These are phyloP conservation scores for Suillus hirtellus DNA, from an alignment of 768 basidiomycete genomes.

Conservation along the genomic window DNA sequence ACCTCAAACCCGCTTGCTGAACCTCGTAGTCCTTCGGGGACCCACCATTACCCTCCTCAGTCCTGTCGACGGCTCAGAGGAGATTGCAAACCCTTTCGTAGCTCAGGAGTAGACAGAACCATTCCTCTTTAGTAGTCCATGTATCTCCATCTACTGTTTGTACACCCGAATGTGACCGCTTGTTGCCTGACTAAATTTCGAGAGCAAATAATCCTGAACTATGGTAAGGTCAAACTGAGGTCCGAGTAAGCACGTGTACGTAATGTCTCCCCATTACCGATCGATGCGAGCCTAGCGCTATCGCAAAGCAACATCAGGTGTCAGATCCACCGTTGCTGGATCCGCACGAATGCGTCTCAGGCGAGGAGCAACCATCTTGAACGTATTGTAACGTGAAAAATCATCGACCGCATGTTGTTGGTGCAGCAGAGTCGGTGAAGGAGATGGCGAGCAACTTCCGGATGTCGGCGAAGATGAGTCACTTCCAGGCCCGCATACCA, in stretches of 20 bases:
- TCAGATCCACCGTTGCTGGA: constrained; percentile 20
- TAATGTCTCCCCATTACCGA: not conserved
- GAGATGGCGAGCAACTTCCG: constrained; percentile 55
- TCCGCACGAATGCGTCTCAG: constrained; percentile 17
- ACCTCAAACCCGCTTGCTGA: constrained; percentile 64
- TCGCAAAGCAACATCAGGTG: constrained; percentile 9
- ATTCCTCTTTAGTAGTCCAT: not conserved
- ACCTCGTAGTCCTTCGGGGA: constrained; percentile 88
- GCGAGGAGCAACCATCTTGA: constrained; percentile 21
- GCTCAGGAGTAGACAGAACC: constrained; percentile 53
- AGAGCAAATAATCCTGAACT: constrained; percentile 16
- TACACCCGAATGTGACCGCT: not conserved
- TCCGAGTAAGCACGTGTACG: constrained; percentile 2
- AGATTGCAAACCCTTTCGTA: constrained; percentile 88
- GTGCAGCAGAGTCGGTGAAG: constrained; percentile 32
- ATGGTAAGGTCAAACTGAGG: constrained; percentile 10
- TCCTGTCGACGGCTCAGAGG: constrained; percentile 93
- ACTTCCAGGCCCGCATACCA: constrained; percentile 33
- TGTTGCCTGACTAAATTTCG: constrained; percentile 20
- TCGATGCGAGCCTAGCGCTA: constrained; percentile 2
- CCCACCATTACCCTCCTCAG: constrained; percentile 93
- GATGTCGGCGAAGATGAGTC: constrained; percentile 63
- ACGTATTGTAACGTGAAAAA: constrained; percentile 17
- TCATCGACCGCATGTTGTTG: constrained; percentile 16
- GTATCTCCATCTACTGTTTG: constrained; percentile 4